phyloP scores from a whole-genome alignment of 768 basidiomycete species.

The Gautieria morchelliformis region DNA sequence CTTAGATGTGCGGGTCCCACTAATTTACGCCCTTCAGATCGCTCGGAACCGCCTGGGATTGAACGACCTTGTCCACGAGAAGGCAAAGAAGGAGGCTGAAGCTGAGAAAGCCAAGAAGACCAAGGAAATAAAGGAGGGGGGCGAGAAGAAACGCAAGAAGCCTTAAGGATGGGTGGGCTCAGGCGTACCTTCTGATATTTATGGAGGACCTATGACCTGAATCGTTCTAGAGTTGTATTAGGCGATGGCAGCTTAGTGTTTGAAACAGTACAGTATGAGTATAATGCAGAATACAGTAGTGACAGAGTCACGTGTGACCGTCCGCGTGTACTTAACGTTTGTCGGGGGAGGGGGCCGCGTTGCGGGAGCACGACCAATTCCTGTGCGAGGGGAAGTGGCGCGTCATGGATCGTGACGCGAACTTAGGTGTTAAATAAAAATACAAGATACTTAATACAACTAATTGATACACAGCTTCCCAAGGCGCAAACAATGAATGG shows the following conservation, averaged over 20 bases:
- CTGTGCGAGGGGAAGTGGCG: no score
- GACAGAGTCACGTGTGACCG: not conserved
- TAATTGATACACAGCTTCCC: no score
- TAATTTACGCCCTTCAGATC: constrained; percentile 42
- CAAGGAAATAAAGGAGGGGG: constrained; percentile 38
- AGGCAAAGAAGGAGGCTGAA: constrained; percentile 60
- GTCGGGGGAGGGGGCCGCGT: no score
- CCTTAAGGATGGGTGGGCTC: not conserved
- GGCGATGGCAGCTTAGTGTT: not conserved
- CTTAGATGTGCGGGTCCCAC: not conserved
- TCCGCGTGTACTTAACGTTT: not conserved
- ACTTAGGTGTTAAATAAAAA: not conserved
- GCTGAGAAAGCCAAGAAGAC: constrained; percentile 49
- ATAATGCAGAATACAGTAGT: not conserved
- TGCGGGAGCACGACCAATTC: no score
- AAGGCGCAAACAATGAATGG: no score
- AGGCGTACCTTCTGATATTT: not conserved
- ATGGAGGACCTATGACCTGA: not conserved
- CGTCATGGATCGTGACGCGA: no score
- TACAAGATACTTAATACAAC: no score
- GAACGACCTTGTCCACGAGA: constrained; percentile 78
- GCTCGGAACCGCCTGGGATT: constrained; percentile 84
- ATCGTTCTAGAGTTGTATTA: not conserved
- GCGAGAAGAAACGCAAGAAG: constrained; percentile 7
- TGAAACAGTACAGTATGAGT: no score